Conservation (phyloP, 192 early-diverging fungal species). For the Umbelopsis isabellina region DNA sequence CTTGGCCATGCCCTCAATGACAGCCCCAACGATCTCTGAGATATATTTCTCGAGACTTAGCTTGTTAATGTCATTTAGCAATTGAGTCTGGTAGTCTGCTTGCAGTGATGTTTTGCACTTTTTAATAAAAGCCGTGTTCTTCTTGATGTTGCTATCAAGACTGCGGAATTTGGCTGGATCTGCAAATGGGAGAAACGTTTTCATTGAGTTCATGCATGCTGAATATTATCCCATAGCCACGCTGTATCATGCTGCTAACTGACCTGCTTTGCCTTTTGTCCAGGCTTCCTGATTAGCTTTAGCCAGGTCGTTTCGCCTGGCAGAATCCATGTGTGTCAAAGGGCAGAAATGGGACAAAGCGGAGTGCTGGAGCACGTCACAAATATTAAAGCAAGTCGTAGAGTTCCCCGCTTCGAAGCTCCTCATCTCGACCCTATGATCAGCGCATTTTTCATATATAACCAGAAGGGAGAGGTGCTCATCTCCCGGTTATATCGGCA, state of each 20-base stretch:
- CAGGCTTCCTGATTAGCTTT: slow-evolving; percentile 14
- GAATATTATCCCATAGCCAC: neutral
- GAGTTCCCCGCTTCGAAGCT: neutral
- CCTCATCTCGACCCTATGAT: slow-evolving; percentile 67
- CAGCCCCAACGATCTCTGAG: slow-evolving; percentile 85
- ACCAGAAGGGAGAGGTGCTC: slow-evolving; percentile 98
- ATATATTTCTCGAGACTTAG: slow-evolving; percentile 98
- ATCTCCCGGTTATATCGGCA: slow-evolving; percentile 94
- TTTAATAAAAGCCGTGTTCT: slow-evolving; percentile 95
- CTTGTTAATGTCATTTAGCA: slow-evolving; percentile 78
- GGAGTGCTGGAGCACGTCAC: slow-evolving; percentile 5
- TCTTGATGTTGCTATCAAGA: slow-evolving; percentile 96
- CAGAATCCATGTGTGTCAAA: slow-evolving; percentile 20
- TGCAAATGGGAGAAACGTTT: slow-evolving; percentile 3
- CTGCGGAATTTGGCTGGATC: slow-evolving; percentile 54
- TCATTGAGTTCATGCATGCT: neutral
- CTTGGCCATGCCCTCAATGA: slow-evolving; percentile 72
- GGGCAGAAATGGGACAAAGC: slow-evolving; percentile 5
- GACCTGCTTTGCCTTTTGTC: slow-evolving; percentile 17
- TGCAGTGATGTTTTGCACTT: slow-evolving; percentile 80
- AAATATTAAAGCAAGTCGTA: neutral
- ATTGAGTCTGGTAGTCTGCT: slow-evolving; percentile 65
- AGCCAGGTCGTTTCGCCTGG: neutral
- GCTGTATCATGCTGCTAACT: neutral
- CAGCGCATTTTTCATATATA: slow-evolving; percentile 95